Conservation (phyloP, 176 grass and related monocot genomes). For the Tillandsia fasciculata region DNA sequence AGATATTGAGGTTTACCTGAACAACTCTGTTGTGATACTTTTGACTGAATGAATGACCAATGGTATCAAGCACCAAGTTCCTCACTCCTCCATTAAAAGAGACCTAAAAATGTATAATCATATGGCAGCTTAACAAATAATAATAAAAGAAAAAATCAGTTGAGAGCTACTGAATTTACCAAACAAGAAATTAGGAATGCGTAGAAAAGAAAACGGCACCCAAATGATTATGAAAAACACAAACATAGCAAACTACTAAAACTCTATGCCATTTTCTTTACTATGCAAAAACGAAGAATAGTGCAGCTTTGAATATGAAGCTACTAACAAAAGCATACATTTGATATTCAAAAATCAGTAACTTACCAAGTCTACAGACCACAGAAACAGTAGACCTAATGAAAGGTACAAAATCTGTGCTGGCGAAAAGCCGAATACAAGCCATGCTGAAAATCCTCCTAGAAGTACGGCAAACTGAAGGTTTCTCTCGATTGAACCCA, state of each 20-base stretch:
- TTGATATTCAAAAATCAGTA: not conserved
- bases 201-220: not conserved
- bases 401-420: constrained; percentile 47
- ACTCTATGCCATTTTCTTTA: not conserved
- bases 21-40: constrained; percentile 83
- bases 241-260: constrained; percentile 3
- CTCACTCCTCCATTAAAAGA: constrained; percentile 57
- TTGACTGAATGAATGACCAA: constrained; percentile 63
- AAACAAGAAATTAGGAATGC: constrained; percentile 3
- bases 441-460: constrained; percentile 40
- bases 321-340: not conserved
- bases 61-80: constrained; percentile 70
- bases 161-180: not conserved
- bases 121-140: constrained; percentile 28
- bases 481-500: constrained; percentile 76
- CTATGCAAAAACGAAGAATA: not conserved
- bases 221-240: not conserved
- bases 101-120: constrained; percentile 61
- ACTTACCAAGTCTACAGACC: constrained; percentile 89
- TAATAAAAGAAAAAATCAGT: not conserved
- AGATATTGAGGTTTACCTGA: constrained; percentile 39
- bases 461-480: constrained; percentile 56
- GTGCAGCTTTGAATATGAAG: too few relatives aligned
- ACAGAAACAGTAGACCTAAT: constrained; percentile 56
- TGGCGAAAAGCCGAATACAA: constrained; percentile 52